These are phyloP conservation scores for Davidsoniella neocaledoniae DNA, from an alignment of 2,329 filamentous ascomycete species.

Conservation along the genomic window DNA sequence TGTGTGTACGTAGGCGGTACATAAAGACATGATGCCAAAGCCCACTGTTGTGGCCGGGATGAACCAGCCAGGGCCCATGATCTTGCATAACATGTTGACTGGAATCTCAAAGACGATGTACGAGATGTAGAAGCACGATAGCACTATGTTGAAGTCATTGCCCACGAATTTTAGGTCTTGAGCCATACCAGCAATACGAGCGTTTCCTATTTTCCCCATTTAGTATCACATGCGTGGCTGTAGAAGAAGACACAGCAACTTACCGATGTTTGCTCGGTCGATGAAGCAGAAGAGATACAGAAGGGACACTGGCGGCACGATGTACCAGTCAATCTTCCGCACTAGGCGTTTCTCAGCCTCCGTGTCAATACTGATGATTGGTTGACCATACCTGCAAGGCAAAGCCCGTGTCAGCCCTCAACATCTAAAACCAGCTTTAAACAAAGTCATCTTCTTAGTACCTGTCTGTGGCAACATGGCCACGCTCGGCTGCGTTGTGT, in stretches of 20 bases:
- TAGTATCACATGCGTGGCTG: neutral
- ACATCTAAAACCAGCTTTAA: neutral
- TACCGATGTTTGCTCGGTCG: slow-evolving; percentile 57
- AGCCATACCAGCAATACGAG: slow-evolving; percentile 46
- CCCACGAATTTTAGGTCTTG: slow-evolving; percentile 39
- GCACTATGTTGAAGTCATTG: slow-evolving; percentile 52
- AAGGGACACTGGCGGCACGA: slow-evolving; percentile 48
- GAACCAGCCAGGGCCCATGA: slow-evolving; percentile 55
- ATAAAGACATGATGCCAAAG: slow-evolving; percentile 47
- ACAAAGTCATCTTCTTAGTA: slow-evolving; percentile 12
- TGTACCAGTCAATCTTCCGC: slow-evolving; percentile 46
- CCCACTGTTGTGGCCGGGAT: slow-evolving; percentile 43
- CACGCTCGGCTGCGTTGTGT: slow-evolving; percentile 23
- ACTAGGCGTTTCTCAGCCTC: slow-evolving; percentile 40
- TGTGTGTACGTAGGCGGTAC: slow-evolving; percentile 46
- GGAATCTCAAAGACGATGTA: slow-evolving; percentile 63
- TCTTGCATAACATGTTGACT: slow-evolving; percentile 51
- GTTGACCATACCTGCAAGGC: slow-evolving; percentile 4
- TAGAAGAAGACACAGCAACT: slow-evolving; percentile 12
- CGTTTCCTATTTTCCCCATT: slow-evolving; percentile 36
- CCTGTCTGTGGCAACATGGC: slow-evolving; percentile 31
- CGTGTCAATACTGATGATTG: neutral
- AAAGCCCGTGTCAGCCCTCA: no score
- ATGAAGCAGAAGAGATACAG: slow-evolving; percentile 61
- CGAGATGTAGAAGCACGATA: slow-evolving; percentile 54